phyloP scores from a whole-genome alignment of 2,329 filamentous ascomycete species.

The Monosporascus sp. region DNA sequence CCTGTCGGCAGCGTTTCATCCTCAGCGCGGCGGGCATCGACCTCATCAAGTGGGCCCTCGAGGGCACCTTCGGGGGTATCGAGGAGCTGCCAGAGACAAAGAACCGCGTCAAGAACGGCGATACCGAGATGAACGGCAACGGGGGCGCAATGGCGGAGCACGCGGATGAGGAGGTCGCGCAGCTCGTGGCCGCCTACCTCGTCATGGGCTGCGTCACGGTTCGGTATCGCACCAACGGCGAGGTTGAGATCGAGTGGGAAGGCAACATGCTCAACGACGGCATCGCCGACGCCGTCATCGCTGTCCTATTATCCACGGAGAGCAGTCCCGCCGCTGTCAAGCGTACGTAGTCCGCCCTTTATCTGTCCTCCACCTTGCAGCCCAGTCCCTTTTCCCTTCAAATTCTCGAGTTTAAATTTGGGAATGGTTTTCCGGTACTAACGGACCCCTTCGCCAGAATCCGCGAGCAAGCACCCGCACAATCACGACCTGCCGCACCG shows the following conservation, averaged over 20 bases:
- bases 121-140: conserved; percentile 25
- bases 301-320: conserved; percentile 86
- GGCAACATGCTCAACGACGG: conserved; percentile 97
- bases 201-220: conserved; percentile 91
- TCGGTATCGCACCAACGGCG: conserved; percentile 69
- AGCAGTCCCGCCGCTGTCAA: conserved; percentile 93
- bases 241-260: conserved; percentile 93
- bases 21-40: conserved; percentile 86
- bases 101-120: conserved; percentile 34
- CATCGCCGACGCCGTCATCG: conserved; percentile 95
- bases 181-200: conserved; percentile 52
- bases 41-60: conserved; percentile 87
- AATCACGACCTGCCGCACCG: conserved; percentile 44
- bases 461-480: conserved; percentile 53
- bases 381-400: conserved; percentile 18
- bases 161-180: conserved; percentile 60
- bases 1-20: conserved; percentile 85
- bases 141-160: conserved; percentile 39
- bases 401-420: too few relatives aligned
- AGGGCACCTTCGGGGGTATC: conserved; percentile 88
- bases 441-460: conserved; percentile 37
- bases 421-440: too few relatives aligned
- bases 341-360: conserved; percentile 48
- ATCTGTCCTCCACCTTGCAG: conserved; percentile 10
- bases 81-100: conserved; percentile 60